These are phyloP conservation scores for Micractinium sp. DNA, from an alignment of 139 green algal genomes.

Conservation along the genomic window DNA sequence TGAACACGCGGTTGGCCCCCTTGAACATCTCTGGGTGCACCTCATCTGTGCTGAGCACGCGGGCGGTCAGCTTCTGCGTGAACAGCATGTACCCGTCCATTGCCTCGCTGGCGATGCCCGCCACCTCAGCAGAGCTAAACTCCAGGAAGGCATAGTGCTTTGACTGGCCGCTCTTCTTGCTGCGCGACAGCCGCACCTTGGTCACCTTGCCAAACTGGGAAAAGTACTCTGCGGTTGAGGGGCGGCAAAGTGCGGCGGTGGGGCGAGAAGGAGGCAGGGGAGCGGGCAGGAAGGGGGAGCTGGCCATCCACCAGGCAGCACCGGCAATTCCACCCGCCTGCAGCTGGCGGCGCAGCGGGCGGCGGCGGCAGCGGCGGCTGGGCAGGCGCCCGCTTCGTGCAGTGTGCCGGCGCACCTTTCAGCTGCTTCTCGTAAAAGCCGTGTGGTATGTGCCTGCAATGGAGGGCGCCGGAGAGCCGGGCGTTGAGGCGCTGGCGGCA, in stretches of 20 bases:
- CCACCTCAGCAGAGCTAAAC: slow-evolving; percentile 76
- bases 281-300: neutral
- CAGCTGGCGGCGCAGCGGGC: neutral
- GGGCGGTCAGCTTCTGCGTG: slow-evolving; percentile 64
- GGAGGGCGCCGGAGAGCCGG: neutral
- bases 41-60: slow-evolving; percentile 50
- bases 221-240: slow-evolving; percentile 45
- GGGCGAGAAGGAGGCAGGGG: neutral
- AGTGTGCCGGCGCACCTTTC: slow-evolving; percentile 60
- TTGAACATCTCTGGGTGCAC: slow-evolving; percentile 83
- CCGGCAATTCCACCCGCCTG: no score
- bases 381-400: neutral
- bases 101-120: slow-evolving; percentile 79
- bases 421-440: slow-evolving; percentile 93
- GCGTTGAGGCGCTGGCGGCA: neutral
- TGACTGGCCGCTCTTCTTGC: slow-evolving; percentile 58
- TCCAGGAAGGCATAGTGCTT: slow-evolving; percentile 80
- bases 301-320: neutral
- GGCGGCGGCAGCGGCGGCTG: neutral
- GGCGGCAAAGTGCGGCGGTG: no score
- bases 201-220: slow-evolving; percentile 61
- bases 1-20: slow-evolving; percentile 80
- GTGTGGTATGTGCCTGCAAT: slow-evolving; percentile 86
- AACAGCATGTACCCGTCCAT: slow-evolving; percentile 96
- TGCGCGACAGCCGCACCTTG: slow-evolving; percentile 58